Base-by-base conservation (phyloP, 2,329 filamentous ascomycete genomes). In the Aspergillus fumigatiaffinis region DNA sequence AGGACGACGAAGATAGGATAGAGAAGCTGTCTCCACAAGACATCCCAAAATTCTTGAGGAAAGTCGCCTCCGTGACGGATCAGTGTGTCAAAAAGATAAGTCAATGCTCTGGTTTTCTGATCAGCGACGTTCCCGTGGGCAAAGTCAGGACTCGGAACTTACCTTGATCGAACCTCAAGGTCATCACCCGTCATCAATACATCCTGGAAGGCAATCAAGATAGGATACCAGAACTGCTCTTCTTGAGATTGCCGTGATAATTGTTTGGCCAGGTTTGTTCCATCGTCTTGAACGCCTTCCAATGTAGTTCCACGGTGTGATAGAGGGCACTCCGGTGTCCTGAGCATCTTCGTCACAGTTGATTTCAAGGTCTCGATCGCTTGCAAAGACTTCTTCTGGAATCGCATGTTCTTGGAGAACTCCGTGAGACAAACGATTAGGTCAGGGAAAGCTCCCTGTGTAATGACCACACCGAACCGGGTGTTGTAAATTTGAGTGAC, bases 101-200 rank as follows among this genome's bases (percentile, higher is more conserved):
- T 96, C 44, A 99, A 81, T 2, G 95, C 94, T 66, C 84, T 75
- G 52, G 20, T 25, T 46, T 38, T 21, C 3, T 14, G 1, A 50
- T 66, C 55, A 67, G 63, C 32, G 6, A 17, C 5, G 14, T 38
- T 38, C 14, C 21, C 17, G 23, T n/a, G 25, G 28, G 10, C 3
- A 12, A 29, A 29, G 10, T 29, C 8, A 5, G 52, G 32, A 21
- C 42, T 3, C 32, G 21, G 12, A 23, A 44, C 71, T 62, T 72
- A 79, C 76, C 80, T 76, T 60, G 84, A 97, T 57, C 94, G 88
- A 44, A 97, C 94, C 76, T 99, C 94, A 20, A 99, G 82, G 71
- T 99, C 94, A 74, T 99, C 95, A 2, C 95, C 94, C 1, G 94
- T 99, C 94, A 99, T 99, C 50, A 99, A 79, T 23, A 99, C 92